These are phyloP conservation scores for Phaseolus coccineus DNA, from an alignment of 331 rosid species.

Conservation along the genomic window DNA sequence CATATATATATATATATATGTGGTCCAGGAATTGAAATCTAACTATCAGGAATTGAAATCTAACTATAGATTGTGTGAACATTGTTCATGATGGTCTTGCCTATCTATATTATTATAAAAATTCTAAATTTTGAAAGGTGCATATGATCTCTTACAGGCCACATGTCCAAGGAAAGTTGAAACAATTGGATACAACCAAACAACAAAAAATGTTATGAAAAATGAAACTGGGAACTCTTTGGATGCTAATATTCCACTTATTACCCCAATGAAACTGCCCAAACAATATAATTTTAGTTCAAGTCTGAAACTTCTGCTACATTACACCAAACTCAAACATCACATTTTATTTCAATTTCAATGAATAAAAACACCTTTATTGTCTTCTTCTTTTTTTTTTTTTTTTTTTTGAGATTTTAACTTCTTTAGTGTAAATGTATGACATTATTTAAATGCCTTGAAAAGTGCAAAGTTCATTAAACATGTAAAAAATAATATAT, in stretches of 20 bases:
- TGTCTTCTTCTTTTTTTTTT: too few relatives aligned
- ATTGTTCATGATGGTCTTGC: constrained; percentile 22
- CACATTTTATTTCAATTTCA: background rate
- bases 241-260: background rate
- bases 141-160: constrained; percentile 10
- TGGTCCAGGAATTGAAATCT: constrained; percentile 40
- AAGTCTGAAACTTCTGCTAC: background rate
- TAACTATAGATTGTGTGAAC: constrained; percentile 16
- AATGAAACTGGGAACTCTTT: background rate
- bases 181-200: constrained; percentile 4
- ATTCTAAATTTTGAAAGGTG: constrained; percentile 2
- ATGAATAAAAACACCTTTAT: too few relatives aligned
- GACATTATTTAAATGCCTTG: too few relatives aligned
- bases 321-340: background rate
- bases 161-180: background rate
- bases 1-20: too few relatives aligned
- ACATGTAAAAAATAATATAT: too few relatives aligned
- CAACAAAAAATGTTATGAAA: background rate
- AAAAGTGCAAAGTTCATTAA: too few relatives aligned
- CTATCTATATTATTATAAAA: background rate
- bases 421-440: too few relatives aligned
- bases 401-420: too few relatives aligned
- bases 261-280: background rate
- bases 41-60: constrained; percentile 29
- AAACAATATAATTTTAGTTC: too few relatives aligned